Evolutionary conservation across 306 rosid genomes (phyloP).

Genomic region (Castanea mollissima): DNA sequence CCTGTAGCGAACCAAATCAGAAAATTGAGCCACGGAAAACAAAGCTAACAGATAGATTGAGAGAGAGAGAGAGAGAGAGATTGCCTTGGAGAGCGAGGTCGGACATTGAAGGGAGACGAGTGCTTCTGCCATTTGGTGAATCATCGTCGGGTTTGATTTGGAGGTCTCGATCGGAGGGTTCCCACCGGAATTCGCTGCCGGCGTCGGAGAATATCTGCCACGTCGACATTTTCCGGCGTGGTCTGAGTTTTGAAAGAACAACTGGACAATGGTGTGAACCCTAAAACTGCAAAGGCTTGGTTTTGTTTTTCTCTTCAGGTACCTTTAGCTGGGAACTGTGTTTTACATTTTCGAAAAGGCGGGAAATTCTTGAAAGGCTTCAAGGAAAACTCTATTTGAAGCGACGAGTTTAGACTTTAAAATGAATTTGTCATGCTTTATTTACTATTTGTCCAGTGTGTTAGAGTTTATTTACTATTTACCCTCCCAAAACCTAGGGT

Average conservation of each 20-base stretch:
- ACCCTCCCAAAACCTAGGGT: too few relatives aligned
- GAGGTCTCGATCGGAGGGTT: slow-evolving; percentile 8
- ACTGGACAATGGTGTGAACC: background rate
- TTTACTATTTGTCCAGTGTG: too few relatives aligned
- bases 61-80: background rate
- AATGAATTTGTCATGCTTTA: too few relatives aligned
- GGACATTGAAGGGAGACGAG: slow-evolving; percentile 49
- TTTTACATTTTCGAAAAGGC: background rate
- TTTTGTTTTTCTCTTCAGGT: too few relatives aligned
- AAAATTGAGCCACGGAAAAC: background rate
- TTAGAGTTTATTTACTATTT: too few relatives aligned
- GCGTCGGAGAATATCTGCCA: slow-evolving; percentile 37
- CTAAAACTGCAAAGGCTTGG: too few relatives aligned
- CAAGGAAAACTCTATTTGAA: too few relatives aligned
- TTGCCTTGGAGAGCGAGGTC: slow-evolving; percentile 46
- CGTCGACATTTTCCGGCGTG: slow-evolving; percentile 31
- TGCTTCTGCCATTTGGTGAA: slow-evolving; percentile 1
- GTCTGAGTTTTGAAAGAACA: background rate
- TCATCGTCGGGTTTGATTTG: slow-evolving; percentile 11
- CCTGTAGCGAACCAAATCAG: slow-evolving; percentile 20
- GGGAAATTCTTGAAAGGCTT: background rate
- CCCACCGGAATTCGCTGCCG: slow-evolving; percentile 37
- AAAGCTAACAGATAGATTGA: background rate
- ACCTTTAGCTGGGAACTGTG: too few relatives aligned
- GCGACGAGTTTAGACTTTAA: too few relatives aligned